phyloP scores from a whole-genome alignment of 208 protist species.

The Leishmania tropica region DNA sequence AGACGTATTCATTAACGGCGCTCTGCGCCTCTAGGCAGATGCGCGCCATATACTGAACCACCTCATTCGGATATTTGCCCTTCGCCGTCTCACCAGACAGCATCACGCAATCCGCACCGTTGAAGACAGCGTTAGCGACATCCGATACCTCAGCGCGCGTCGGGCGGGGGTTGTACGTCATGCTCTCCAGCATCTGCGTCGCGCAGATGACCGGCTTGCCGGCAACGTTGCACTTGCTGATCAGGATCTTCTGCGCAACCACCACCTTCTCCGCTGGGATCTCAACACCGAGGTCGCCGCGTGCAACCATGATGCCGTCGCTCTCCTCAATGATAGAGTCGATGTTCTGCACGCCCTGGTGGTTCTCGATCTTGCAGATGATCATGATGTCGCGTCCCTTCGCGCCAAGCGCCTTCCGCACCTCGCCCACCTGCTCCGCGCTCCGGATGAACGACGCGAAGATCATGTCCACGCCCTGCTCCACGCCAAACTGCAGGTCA shows the following conservation, averaged over 20 bases:
- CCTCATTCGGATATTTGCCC: constrained; percentile 96
- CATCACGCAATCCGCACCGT: constrained; percentile 99
- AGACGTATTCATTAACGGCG: constrained; percentile 72
- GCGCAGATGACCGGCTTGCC: constrained; percentile 99
- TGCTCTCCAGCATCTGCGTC: constrained; percentile 99
- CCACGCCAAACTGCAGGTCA: constrained; percentile 95
- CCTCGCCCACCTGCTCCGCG: constrained; percentile 93
- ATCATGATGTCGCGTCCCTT: constrained; percentile 94
- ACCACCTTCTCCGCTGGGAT: constrained; percentile 98
- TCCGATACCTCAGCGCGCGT: constrained; percentile 99
- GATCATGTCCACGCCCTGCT: constrained; percentile 98
- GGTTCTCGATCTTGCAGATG: constrained; percentile 99
- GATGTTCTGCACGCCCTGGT: constrained; percentile 98
- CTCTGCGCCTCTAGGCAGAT: constrained; percentile 92
- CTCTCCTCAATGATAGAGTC: constrained; percentile 97
- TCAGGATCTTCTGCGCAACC: constrained; percentile 99
- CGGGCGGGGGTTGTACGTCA: constrained; percentile 97
- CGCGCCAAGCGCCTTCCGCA: constrained; percentile 91
- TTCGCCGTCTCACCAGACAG: constrained; percentile 99
- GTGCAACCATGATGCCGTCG: constrained; percentile 99
- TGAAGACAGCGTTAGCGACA: constrained; percentile 98
- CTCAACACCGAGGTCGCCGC: constrained; percentile 99
- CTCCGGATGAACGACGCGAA: constrained; percentile 98
- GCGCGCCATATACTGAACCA: constrained; percentile 95
- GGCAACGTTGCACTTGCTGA: constrained; percentile 97